These are phyloP conservation scores for Kazachstania sp. DNA, from an alignment of 1,139 yeast species.

Conservation along the genomic window DNA sequence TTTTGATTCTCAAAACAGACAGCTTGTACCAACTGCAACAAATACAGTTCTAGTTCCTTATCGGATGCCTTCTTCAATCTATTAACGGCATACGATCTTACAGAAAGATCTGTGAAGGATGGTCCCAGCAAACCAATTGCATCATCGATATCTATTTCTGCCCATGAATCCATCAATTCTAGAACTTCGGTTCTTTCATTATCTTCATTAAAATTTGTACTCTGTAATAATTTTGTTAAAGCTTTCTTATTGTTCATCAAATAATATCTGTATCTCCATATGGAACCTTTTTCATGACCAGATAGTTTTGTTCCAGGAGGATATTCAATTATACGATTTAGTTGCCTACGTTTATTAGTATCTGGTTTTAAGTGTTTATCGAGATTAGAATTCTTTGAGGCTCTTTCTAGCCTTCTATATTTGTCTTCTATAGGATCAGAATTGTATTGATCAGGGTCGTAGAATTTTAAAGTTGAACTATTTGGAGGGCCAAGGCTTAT, in stretches of 20 bases:
- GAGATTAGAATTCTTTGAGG: constrained; percentile 59
- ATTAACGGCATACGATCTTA: constrained; percentile 80
- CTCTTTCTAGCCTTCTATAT: constrained; percentile 72
- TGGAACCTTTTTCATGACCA: constrained; percentile 75
- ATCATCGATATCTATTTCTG: constrained; percentile 82
- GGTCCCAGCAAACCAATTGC: constrained; percentile 84
- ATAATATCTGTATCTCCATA: constrained; percentile 90
- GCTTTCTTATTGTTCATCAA: constrained; percentile 68
- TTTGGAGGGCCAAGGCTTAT: constrained; percentile 30
- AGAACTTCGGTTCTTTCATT: constrained; percentile 72
- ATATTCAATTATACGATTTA: constrained; percentile 56
- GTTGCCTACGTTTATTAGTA: constrained; percentile 68
- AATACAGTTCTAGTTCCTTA: constrained; percentile 68
- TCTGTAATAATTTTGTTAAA: constrained; percentile 74
- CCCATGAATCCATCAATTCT: constrained; percentile 50
- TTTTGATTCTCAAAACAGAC: constrained; percentile 57
- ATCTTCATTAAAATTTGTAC: constrained; percentile 83
- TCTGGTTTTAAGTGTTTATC: constrained; percentile 88
- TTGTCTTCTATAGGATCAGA: constrained; percentile 84
- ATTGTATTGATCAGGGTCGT: constrained; percentile 56
- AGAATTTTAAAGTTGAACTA: constrained; percentile 40
- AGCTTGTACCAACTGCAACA: constrained; percentile 89
- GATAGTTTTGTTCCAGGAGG: constrained; percentile 79
- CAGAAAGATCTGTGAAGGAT: constrained; percentile 47
- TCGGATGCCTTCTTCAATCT: constrained; percentile 71